Evolutionary conservation across 116 monocot genomes (phyloP), one percentile per base, ranked within the genome.

Genomic region (Iris pallida): DNA sequence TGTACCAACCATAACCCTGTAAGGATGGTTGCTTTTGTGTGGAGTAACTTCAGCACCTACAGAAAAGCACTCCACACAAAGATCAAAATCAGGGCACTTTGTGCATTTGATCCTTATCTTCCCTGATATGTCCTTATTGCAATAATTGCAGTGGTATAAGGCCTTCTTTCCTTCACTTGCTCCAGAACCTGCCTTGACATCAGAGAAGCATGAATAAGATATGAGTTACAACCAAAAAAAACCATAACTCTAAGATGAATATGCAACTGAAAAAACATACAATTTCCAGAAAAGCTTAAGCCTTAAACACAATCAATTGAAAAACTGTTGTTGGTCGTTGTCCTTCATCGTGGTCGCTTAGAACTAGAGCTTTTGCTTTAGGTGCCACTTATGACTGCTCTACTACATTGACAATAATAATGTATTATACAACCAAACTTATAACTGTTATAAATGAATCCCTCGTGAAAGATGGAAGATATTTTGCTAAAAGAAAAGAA

Each of bases 51-150:
- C 92, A 74, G 85, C 92, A 62, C 92, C 92, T 17, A 88, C 92
- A 65, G 86, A 86, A 42, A 92, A 92, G 72, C 92, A 92, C 64
- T 92, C 92, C 61, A 92, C 71, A 55, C 92, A 92, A 30, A 92
- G 78, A 80, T 92, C 92, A 75, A 86, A 92, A 65, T 92, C 92
- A 16, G 92, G 81, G 48, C 92, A 88, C 65, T 81, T 83, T 20
- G 92, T 73, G 74, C 92, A 92, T 56, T 92, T 92, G 44, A 88
- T 92, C 53, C 92, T 78, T 15, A 92, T 92, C 70, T 88, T 92
- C 64, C 92, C 88, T 11, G 92, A 85, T 46, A 92, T 92, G 57
- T 92, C 92, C 66, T 92, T 92, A 55, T 92, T 88, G 73, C 92
- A 92, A 55, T 92, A 92, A 67, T 92, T 92, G 74, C 92, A 92